A percentile compares a stretch with the other conserved stretches of the same genome.
Evolutionary conservation across 1,284 basidiomycete species (phyloP).

Genomic region (Moniliophthora roreri): DNA sequence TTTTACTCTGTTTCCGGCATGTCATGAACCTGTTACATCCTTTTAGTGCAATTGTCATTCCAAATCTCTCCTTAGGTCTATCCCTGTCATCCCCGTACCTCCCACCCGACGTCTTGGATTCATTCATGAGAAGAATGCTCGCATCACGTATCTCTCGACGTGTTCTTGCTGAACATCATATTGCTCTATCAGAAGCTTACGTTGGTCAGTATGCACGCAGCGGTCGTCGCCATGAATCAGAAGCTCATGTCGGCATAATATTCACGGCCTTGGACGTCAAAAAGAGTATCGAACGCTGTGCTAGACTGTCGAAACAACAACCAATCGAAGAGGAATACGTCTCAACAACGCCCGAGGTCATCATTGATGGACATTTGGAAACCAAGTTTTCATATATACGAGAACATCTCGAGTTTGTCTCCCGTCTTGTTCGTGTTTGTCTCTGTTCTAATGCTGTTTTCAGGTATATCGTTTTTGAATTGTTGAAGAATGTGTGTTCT

Average conservation of each 20-base stretch:
- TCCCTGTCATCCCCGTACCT: constrained; percentile 80
- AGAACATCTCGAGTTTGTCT: constrained; percentile 80
- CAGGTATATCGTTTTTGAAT: constrained; percentile 87
- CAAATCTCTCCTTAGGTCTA: constrained; percentile 73
- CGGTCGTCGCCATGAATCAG: constrained; percentile 26
- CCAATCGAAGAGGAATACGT: constrained; percentile 36
- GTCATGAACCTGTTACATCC: constrained; percentile 4
- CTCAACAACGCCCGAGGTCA: constrained; percentile 60
- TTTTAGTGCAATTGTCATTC: constrained; percentile 71
- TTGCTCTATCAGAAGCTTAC: constrained; percentile 72
- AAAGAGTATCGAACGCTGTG: constrained; percentile 71
- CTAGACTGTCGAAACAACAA: constrained; percentile 54
- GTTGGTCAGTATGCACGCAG: constrained; percentile 33
- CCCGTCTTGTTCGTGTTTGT: background rate
- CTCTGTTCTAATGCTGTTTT: background rate
- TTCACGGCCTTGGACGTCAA: constrained; percentile 75
- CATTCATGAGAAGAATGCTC: constrained; percentile 91
- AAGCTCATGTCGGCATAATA: constrained; percentile 85
- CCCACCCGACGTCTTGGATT: constrained; percentile 76
- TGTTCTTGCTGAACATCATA: constrained; percentile 88
- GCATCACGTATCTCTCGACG: constrained; percentile 87
- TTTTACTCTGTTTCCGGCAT: background rate
- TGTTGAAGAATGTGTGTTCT: constrained; percentile 77
- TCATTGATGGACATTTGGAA: constrained; percentile 73
- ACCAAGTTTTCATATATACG: constrained; percentile 83